Evolutionary conservation across 1,139 yeast species (phyloP), one percentile per base, ranked within the genome.

Genomic region (Lodderomyces parapsilosis): DNA sequence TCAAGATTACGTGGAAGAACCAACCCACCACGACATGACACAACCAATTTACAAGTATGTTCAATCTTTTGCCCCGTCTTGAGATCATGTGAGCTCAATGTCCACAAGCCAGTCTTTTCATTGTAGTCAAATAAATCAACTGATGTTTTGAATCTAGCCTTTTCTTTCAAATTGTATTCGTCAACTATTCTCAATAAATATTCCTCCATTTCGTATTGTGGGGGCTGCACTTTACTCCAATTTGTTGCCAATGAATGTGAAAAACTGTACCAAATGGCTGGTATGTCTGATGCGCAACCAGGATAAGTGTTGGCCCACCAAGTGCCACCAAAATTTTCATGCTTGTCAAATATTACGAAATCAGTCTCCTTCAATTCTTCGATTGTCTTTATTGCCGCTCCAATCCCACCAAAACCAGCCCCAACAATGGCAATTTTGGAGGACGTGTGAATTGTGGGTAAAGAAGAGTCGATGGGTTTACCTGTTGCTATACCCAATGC

Each of bases 271-370:
- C 78, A 76, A 27, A 73, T 54, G 1, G 77, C 75, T 3, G 81
- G 81, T 42, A 75, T 68, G 51, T 74, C 78, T 18, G 74, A 67
- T 28, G 80, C 81, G 53, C 78, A 75, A 5, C 80, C 81, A 3
- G 81, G 81, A 49, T 76, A 76, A 2, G 77, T 65, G 51, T 76
- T 76, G 40, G 78, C 76, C 55, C 66, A 70, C 81, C 81, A 76
- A 33, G 80, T 74, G 5, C 81, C 81, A 13, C 81, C 81, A 46
- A 74, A 63, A 40, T 66, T 59, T 39, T 58, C 62, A 46, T 71
- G 77, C 47, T 69, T 68, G 46, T 76, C 81, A 47, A 70, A 74
- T 6, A 75, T 58, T 17, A 54, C 65, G 49, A 63, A 63, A 54
- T 63, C 79, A 40, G 58, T 56, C 39, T 54, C 65, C 34, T 60